Evolutionary conservation across 371 early-diverging fungal species (phyloP), one percentile per base, ranked within the genome.

Genomic region (Apophysomyces elegans): DNA sequence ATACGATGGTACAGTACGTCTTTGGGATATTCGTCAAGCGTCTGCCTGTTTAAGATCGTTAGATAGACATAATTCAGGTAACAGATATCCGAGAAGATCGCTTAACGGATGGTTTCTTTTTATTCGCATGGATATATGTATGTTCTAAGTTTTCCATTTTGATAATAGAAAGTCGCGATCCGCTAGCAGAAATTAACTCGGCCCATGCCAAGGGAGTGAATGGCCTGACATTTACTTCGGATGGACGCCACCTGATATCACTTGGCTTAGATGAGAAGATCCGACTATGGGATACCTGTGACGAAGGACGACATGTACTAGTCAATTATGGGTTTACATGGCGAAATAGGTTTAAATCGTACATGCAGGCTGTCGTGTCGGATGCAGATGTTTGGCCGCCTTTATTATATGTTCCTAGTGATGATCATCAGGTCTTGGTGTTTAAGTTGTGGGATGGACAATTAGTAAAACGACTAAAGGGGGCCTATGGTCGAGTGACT

Each of bases 11-110:
- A 84, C 85, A 2, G 76, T 91, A 7, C 82, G 86, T 7, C 69
- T 93, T 37, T 95, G 95, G 95, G 95, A 95, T 68, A 87, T 94
- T 43, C 87, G 95, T 61, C 86, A 88, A 58, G 88, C 93, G 4
- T 73, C 77, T 37, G 68, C 88, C 3, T 85, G 87, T 54, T 59
- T 93, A 5, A 75, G 79, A 63, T 79, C 86, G 2, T 67, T 90
- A 21, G 89, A 90, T 64, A 83, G 86, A 56, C 83, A 89, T 63
- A 85, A 88, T 66, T 72, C 80, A 32, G 72, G 83, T 70, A 76
- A 72, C 18, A 41, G 5, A 13, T 44, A 12, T 64, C 21, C 58
- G 8, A 11, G 44, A 58, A 13, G 39, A 36, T 14, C 21, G 37
- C 32, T 26, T 36, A 50, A 2, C 35, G 41, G n/a, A 38, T 8